Evolutionary conservation across 2,329 filamentous ascomycete genomes (phyloP), one percentile per base, ranked within the genome.

Genomic region (Fusarium sp.): DNA sequence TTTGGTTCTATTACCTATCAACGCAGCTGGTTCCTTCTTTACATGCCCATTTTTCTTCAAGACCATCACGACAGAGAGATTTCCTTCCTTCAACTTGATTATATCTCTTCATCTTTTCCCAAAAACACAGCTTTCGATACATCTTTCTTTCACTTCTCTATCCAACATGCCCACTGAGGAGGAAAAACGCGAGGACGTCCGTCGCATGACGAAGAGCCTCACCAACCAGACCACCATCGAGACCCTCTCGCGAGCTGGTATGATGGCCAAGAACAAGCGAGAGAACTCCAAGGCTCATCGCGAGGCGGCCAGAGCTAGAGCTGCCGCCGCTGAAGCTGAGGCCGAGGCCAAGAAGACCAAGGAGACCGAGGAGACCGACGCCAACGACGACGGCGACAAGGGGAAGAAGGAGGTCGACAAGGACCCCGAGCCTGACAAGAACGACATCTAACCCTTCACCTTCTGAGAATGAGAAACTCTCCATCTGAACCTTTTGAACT

Each of bases 161-260:
- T 34, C 12, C 24, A 8, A 39, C 24, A 35, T 38, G n/a, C 32
- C 31, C 29, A 42, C 58, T 15, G 44, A 55, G 13, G 44, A 68
- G 8, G 39, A 57, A 25, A 54, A 43, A 13, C 43, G 46, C 8
- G 44, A 56, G n/a, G 58, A 54, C n/a, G 12, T 68, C 9, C 48
- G 61, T 4, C 66, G 68, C 6, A 70, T 70, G 68, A 70, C 68
- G 5, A 15, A 31, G 3, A 40, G 52, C 11, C 66, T 70, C n/a
- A 67, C 64, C 12, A 39, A 70, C 51, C 68, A 70, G 41, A 28
- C 24, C 10, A 70, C 68, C 12, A 70, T 69, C 15, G 50, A 62
- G 25, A 61, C 59, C 11, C 68, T 70, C 11, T 59, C 64, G 0
- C 45, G 53, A 13, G 46, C 58, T 4, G 68, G 61, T 2, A 57